A percentile compares a stretch with the other conserved stretches of the same genome.
Evolutionary conservation across 768 basidiomycete species (phyloP).

Genomic region (Chalciporus pseudorubinellus): DNA sequence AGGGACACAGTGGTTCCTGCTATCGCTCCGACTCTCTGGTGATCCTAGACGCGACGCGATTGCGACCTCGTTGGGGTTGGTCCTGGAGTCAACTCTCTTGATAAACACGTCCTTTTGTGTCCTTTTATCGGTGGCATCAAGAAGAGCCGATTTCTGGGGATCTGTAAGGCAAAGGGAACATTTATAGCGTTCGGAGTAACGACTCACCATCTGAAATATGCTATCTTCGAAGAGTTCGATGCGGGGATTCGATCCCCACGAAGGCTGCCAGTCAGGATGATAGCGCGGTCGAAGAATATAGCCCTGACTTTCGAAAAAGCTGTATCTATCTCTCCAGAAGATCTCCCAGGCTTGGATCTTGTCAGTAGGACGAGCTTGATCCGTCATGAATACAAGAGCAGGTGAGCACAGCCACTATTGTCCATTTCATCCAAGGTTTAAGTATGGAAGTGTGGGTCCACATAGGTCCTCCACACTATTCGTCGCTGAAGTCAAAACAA

Average conservation of each 20-base stretch:
- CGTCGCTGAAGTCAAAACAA: too few species aligned
- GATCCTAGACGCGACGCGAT: slow-evolving; percentile 1
- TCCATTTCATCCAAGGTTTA: too few species aligned
- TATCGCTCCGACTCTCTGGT: background rate
- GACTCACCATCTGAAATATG: background rate
- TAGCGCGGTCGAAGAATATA: slow-evolving; percentile 26
- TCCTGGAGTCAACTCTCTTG: background rate
- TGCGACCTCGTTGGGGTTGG: background rate
- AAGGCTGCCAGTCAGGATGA: slow-evolving; percentile 25
- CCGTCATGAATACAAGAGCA: too few species aligned
- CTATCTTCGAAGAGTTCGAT: background rate
- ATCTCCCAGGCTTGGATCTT: too few species aligned
- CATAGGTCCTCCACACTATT: too few species aligned
- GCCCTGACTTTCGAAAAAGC: too few species aligned
- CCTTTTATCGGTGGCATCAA: background rate
- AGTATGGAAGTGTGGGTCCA: too few species aligned
- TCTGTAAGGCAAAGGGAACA: background rate
- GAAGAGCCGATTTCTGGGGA: background rate
- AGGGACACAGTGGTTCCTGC: slow-evolving; percentile 22
- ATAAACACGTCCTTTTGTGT: background rate
- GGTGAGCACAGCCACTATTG: too few species aligned
- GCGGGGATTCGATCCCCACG: slow-evolving; percentile 16
- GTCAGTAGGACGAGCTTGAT: too few species aligned
- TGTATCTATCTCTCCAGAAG: too few species aligned
- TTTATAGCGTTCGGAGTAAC: background rate